These are phyloP conservation scores for Cruciata laevipes DNA, from an alignment of 257 asterid species.

Conservation along the genomic window DNA sequence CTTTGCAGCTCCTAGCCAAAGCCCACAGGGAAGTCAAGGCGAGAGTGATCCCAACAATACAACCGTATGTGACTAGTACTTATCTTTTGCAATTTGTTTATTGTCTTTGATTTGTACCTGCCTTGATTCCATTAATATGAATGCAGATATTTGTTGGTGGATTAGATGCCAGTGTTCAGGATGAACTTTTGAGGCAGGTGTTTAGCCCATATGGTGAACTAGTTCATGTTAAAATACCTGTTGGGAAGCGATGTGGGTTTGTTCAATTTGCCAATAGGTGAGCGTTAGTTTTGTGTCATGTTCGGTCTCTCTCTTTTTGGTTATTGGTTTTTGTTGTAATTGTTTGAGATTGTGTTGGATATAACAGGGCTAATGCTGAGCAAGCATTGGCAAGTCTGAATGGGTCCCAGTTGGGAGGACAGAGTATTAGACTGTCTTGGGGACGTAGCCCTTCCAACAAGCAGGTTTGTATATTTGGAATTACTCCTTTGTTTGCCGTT, in stretches of 20 bases:
- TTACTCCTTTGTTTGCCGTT: background rate
- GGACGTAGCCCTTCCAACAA: conserved; percentile 91
- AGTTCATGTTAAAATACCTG: conserved; percentile 76
- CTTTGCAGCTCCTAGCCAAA: conserved; percentile 65
- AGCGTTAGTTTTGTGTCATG: background rate
- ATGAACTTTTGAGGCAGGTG: conserved; percentile 71
- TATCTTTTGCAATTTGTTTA: background rate
- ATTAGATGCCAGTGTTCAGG: conserved; percentile 67
- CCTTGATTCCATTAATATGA: background rate
- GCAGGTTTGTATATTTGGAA: conserved; percentile 38
- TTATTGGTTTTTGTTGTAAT: background rate
- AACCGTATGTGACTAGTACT: conserved; percentile 54
- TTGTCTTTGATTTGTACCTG: background rate
- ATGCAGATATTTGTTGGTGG: conserved; percentile 89
- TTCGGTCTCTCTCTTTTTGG: background rate
- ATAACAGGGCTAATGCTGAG: conserved; percentile 44
- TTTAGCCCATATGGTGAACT: conserved; percentile 74
- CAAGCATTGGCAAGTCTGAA: conserved; percentile 59
- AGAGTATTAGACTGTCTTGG: conserved; percentile 84
- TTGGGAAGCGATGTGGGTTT: conserved; percentile 90
- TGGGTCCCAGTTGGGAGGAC: conserved; percentile 69
- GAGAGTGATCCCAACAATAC: conserved; percentile 89
- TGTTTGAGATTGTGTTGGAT: background rate
- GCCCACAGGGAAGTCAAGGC: conserved; percentile 63
- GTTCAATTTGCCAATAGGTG: conserved; percentile 86